phyloP scores from a whole-genome alignment of 495 filamentous ascomycete species.

The Aspergillus diversus region DNA sequence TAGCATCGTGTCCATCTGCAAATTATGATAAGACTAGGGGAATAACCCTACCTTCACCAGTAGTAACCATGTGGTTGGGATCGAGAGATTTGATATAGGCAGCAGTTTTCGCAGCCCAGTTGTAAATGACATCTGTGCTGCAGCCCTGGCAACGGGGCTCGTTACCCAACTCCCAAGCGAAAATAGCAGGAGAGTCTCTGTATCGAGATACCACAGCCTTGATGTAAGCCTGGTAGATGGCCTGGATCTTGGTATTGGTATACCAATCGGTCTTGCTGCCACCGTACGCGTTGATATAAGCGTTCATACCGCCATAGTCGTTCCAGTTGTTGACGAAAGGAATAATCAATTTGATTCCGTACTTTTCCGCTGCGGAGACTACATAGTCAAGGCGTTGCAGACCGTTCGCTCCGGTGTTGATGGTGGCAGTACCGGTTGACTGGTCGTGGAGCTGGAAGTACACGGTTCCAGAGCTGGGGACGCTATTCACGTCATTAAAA shows the following conservation, averaged over 20 bases:
- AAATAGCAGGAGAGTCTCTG: slow-evolving; percentile 58
- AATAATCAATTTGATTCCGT: slow-evolving; percentile 62
- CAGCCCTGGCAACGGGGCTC: slow-evolving; percentile 71
- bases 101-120: slow-evolving; percentile 63
- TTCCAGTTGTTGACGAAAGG: slow-evolving; percentile 62
- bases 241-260: slow-evolving; percentile 57
- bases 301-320: slow-evolving; percentile 69
- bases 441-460: slow-evolving; percentile 62
- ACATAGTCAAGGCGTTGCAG: slow-evolving; percentile 70
- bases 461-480: slow-evolving; percentile 51
- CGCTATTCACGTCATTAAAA: slow-evolving; percentile 64
- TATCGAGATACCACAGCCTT: slow-evolving; percentile 64
- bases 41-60: slow-evolving; percentile 52
- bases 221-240: slow-evolving; percentile 66
- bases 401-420: slow-evolving; percentile 69
- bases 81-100: slow-evolving; percentile 69
- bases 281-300: slow-evolving; percentile 59
- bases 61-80: slow-evolving; percentile 64
- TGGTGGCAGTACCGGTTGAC: slow-evolving; percentile 50
- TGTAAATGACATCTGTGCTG: slow-evolving; percentile 56
- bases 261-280: slow-evolving; percentile 53
- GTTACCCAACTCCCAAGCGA: slow-evolving; percentile 75
- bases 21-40: neutral
- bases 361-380: slow-evolving; percentile 58
- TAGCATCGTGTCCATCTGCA: neutral